Base-by-base conservation (phyloP, 805 yeast species). In the Schwanniomyces polymorphus region DNA sequence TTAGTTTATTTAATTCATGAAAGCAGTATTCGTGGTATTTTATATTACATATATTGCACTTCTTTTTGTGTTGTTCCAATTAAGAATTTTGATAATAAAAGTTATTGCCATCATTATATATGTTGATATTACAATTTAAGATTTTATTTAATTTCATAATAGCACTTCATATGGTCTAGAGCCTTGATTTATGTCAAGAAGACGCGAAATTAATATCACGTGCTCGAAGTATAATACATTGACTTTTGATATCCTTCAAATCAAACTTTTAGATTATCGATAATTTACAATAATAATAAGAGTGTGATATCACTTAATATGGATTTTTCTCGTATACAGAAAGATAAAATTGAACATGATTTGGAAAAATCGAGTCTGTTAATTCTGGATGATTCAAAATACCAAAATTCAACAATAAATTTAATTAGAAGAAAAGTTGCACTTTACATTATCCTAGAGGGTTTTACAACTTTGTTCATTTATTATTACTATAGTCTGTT, bases 401-500 rank as follows among this genome's bases (percentile, higher is more conserved):
- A 51, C 23, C 49, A 48, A 31, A 48, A 53, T 45, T 52, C 54
- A 5, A 48, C 48, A 10, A 52, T 57, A 5, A 47, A 43, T 31
- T 17, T 12, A 27, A 42, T 51, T 38, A 48, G 31, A 39, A 43
- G 51, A 29, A 53, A 56, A 52, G 56, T 67, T 16, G 39, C 58
- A 3, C 14, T 60, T 3, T 55, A 55, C 38, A 46, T 72, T n/a
- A 11, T 64, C 4, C 42, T 59, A 18, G 76, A 72, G 46, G 33
- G 59, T 6, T 26, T 58, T 10, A 43, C 64, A 7, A 60, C 71
- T 6, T n/a, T 58, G 21, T 40, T 52, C 18, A 51, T 71, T 16
- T 68, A 70, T 51, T 55, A 44, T 48, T 58, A 67, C 33, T 73
- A 72, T 49, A 66, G 57, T 11, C 33, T 35, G 11, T 42, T 71